A percentile compares a stretch with the other conserved stretches of the same genome.
Conservation (phyloP, 116 monocot species). For the Phalaenopsis hybrid region DNA sequence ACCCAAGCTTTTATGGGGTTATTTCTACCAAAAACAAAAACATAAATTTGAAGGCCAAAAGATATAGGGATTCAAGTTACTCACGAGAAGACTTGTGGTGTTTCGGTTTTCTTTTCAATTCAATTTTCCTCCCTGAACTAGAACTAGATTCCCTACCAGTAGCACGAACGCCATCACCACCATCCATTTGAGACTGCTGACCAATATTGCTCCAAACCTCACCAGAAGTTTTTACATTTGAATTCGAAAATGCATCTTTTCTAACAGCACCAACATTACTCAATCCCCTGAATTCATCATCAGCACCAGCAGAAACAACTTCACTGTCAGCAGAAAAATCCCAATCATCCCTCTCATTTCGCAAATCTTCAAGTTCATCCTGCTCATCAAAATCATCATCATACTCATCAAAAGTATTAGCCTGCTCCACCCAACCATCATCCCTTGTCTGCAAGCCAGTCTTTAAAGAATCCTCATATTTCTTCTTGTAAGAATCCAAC, state of each 20-base stretch:
- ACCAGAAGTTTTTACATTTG: not conserved
- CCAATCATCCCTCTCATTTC: constrained; percentile 7
- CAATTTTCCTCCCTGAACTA: constrained; percentile 33
- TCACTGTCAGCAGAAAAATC: constrained; percentile 8
- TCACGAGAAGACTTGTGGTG: constrained; percentile 43
- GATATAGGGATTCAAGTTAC: constrained; percentile 1
- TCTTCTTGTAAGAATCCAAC: constrained; percentile 50
- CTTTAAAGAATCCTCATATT: constrained; percentile 56
- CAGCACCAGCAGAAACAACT: constrained; percentile 1
- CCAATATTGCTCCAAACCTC: constrained; percentile 4
- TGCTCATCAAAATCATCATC: constrained; percentile 72
- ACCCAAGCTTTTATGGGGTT: not conserved
- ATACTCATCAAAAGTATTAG: constrained; percentile 54
- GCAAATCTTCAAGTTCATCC: constrained; percentile 29
- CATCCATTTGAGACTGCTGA: constrained; percentile 7
- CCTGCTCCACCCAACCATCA: constrained; percentile 8
- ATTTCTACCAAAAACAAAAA: not conserved
- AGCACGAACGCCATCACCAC: constrained; percentile 3
- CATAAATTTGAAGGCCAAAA: not conserved
- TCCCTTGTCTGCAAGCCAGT: constrained; percentile 9
- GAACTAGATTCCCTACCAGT: constrained; percentile 18
- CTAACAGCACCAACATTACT: not conserved
- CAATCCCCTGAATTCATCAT: constrained; percentile 4
- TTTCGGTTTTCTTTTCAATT: constrained; percentile 47
- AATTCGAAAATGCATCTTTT: not conserved